These are phyloP conservation scores for Aspergillus eucalypticola DNA, from an alignment of 2,329 filamentous ascomycete genomes.

Conservation along the genomic window DNA sequence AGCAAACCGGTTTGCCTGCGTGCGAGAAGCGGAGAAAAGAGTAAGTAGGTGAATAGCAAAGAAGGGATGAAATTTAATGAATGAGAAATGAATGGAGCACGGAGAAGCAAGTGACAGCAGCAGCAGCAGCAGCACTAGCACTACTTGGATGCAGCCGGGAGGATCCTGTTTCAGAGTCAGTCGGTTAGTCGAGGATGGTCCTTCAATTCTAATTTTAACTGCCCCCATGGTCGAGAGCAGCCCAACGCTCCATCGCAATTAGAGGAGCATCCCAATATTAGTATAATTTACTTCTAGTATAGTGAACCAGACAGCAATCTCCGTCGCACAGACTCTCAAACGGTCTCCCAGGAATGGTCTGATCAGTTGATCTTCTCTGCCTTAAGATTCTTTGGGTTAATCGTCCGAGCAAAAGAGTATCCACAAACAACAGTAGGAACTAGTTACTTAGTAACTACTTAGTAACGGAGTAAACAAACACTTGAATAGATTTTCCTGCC, in stretches of 20 bases:
- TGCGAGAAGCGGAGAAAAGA: conserved; percentile 1
- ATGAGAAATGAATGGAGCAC: neutral
- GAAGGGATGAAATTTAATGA: neutral
- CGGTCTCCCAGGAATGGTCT: no score
- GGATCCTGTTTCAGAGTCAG: conserved; percentile 6
- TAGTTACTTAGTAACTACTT: no score
- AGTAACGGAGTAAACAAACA: neutral
- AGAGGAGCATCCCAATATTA: neutral
- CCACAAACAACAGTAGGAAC: neutral
- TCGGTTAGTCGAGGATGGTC: neutral
- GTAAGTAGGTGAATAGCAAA: neutral
- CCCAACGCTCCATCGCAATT: conserved; percentile 4
- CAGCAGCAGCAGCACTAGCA: neutral
- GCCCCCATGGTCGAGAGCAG: neutral
- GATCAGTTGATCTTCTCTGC: no score
- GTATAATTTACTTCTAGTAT: neutral
- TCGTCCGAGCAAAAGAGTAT: neutral
- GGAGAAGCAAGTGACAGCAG: conserved; percentile 5
- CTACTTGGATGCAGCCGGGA: neutral
- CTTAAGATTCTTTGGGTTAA: neutral
- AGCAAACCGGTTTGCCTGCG: conserved; percentile 2
- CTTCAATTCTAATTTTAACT: conserved; percentile 3
- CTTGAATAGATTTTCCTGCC: neutral
- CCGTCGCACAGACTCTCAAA: neutral
- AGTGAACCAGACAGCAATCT: neutral